Evolutionary conservation across 2,329 filamentous ascomycete species (phyloP), one percentile per base, ranked within the genome.

Genomic region (Fusarium floridanum): DNA sequence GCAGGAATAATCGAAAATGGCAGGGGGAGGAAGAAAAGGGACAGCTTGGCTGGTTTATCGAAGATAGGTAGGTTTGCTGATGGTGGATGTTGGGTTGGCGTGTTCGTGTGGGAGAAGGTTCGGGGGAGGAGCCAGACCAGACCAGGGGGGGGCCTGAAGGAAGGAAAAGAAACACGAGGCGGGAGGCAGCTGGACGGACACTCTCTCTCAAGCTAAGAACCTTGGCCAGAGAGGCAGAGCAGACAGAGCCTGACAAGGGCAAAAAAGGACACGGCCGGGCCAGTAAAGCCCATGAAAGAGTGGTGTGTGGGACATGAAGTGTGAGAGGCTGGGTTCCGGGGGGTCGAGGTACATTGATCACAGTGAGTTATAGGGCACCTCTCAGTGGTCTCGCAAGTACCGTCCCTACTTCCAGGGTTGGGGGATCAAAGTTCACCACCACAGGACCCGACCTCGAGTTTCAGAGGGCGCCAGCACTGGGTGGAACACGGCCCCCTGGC

Each of bases 31-130:
- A 64, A 17, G 43, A 63, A 72, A 78, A 76, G 76, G 76, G 76
- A 78, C 76, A 78, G 70, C 73, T 78, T 78, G 76, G 75, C 76
- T 77, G 76, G 65, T 68, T 75, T 76, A 73, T 59, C 68, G 72
- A 71, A 64, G 74, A 32, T 57, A 67, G 73, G 70, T 67, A 67
- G 72, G 70, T 74, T 68, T 66, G 67, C 65, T 64, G 67, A 66
- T 68, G 70, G 64, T 72, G 71, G 65, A 71, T 65, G 67, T 65
- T 71, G 70, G 57, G 59, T 64, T 59, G 27, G 67, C 57, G 59
- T 63, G 61, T 61, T 69, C 43, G 50, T 69, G 72, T 74, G 68
- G 68, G 72, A 75, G 68, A 72, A 72, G 71, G 69, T 74, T 74
- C 68, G 72, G 72, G 65, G 72, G 72, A 73, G 72, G 72, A 57